phyloP scores from a whole-genome alignment of 352 stramenopile species.

The Pythium sp. region DNA sequence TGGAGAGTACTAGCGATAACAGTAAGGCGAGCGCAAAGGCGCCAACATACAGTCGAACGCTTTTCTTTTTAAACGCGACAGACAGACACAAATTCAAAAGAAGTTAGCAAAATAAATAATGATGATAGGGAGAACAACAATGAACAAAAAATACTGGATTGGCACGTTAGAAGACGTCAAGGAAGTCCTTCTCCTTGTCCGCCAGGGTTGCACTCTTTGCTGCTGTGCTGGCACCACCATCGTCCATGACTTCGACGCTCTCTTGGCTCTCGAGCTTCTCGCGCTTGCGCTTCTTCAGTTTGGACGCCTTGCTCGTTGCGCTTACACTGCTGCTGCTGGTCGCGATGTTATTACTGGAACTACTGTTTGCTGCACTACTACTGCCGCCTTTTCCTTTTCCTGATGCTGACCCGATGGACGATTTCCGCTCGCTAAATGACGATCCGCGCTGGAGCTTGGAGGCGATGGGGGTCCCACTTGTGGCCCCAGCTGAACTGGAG shows the following conservation, averaged over 20 bases:
- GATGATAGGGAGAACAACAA: conserved; percentile 8
- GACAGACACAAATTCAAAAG: neutral
- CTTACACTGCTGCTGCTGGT: conserved; percentile 3
- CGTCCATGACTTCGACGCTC: conserved; percentile 9
- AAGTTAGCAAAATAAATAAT: neutral
- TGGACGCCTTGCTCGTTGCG: conserved; percentile 31
- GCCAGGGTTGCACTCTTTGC: conserved; percentile 6
- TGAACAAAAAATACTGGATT: neutral
- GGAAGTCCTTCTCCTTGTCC: conserved; percentile 39
- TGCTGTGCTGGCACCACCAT: conserved; percentile 13
- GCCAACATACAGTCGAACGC: too few relatives aligned
- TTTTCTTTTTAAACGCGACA: neutral
- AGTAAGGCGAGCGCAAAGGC: too few relatives aligned
- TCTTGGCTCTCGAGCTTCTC: conserved; percentile 26
- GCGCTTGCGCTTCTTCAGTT: conserved; percentile 57
- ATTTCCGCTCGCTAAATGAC: conserved; percentile 25
- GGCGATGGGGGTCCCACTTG: neutral
- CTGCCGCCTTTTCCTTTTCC: conserved; percentile 21
- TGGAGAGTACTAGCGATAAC: too few relatives aligned
- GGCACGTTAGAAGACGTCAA: conserved; percentile 49
- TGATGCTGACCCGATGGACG: conserved; percentile 1
- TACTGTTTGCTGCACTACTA: neutral
- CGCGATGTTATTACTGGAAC: neutral
- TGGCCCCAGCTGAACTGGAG: conserved; percentile 7
- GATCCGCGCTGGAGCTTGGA: conserved; percentile 24